A percentile compares a stretch with the other conserved stretches of the same genome.
phyloP scores from a whole-genome alignment of 2,329 filamentous ascomycete genomes.

The Aspergillus glaucus region DNA sequence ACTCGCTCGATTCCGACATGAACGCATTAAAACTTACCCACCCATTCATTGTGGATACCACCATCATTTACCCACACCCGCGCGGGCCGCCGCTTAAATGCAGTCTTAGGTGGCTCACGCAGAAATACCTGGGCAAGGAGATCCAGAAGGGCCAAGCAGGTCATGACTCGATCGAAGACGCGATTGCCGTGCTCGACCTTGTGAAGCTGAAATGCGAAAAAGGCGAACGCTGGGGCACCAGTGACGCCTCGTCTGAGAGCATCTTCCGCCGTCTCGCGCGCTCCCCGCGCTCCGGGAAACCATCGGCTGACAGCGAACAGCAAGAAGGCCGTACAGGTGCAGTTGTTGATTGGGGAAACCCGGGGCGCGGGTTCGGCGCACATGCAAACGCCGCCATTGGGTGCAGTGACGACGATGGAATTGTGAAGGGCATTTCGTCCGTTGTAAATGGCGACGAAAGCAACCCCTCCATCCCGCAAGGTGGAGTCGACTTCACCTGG shows the following conservation, averaged over 20 bases:
- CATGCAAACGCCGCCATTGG: conserved; percentile 52
- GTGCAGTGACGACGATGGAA: conserved; percentile 51
- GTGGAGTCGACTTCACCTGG: conserved; percentile 58
- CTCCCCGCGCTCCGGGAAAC: conserved; percentile 40
- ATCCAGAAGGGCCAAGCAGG: conserved; percentile 77
- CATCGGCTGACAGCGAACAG: conserved; percentile 8
- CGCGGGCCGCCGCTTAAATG: conserved; percentile 85
- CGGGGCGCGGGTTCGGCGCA: conserved; percentile 54
- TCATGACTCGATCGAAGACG: conserved; percentile 91
- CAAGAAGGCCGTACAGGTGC: conserved; percentile 41
- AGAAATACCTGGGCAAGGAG: conserved; percentile 78
- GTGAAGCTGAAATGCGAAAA: conserved; percentile 95
- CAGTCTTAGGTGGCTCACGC: conserved; percentile 79
- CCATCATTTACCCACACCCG: conserved; percentile 82
- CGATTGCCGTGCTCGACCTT: conserved; percentile 82
- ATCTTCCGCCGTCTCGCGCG: conserved; percentile 77
- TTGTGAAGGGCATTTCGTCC: conserved; percentile 52
- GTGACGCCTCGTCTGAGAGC: conserved; percentile 73
- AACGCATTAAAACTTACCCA: conserved; percentile 80
- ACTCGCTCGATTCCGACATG: conserved; percentile 51
- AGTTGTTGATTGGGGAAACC: conserved; percentile 84
- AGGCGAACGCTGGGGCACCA: conserved; percentile 76
- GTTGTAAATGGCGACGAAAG: conserved; percentile 45
- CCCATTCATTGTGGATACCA: conserved; percentile 89
- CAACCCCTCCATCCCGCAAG: conserved; percentile 39